Conservation (phyloP, 805 yeast genomes). For the Candida morakotiae region DNA sequence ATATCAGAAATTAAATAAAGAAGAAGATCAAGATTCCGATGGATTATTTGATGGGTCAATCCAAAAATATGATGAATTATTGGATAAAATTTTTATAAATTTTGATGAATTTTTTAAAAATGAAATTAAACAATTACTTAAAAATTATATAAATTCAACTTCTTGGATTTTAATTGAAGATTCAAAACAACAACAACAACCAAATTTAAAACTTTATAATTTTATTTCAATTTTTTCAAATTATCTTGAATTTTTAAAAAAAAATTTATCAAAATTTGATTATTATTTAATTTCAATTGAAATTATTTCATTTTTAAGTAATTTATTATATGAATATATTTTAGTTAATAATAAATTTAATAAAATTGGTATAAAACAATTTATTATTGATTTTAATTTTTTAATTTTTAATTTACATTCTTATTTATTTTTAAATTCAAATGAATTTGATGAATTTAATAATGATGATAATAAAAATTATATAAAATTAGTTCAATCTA, state of each 20-base stretch:
- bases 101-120: constrained; percentile 28
- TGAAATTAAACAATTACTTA: constrained; percentile 28
- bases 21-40: constrained; percentile 6
- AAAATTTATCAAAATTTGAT: constrained; percentile 24
- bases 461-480: constrained; percentile 21
- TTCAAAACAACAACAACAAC: too few relatives aligned
- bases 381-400: constrained; percentile 25
- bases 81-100: constrained; percentile 15
- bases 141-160: constrained; percentile 33
- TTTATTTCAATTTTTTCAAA: constrained; percentile 22
- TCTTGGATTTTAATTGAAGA: constrained; percentile 20
- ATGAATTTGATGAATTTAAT: constrained; percentile 10
- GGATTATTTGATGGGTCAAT: constrained; percentile 29
- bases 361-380: constrained; percentile 27
- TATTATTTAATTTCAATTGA: constrained; percentile 25
- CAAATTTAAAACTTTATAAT: constrained; percentile 18
- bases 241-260: constrained; percentile 20
- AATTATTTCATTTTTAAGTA: constrained; percentile 22
- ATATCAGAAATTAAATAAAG: constrained; percentile 13
- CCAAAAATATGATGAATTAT: constrained; percentile 19
- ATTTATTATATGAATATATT: constrained; percentile 32
- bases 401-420: constrained; percentile 13
- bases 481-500: constrained; percentile 23
- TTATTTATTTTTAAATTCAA: constrained; percentile 7
- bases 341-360: constrained; percentile 37